phyloP scores from a whole-genome alignment of 345 rosid species.

The Cardiospermum halicacabum region DNA sequence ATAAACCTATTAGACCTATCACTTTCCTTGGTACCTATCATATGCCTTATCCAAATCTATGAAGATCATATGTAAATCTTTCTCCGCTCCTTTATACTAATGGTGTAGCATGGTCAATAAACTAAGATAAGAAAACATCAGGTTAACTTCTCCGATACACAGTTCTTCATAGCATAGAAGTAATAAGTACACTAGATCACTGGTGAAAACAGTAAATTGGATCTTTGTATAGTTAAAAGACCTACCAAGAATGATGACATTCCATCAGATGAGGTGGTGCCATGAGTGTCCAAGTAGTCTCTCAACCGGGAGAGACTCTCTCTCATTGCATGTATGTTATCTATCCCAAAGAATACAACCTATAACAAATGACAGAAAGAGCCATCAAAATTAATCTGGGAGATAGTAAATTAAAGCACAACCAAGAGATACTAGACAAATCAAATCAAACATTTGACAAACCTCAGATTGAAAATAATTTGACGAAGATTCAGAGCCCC shows the following conservation, averaged over 20 bases:
- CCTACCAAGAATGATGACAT: conserved; percentile 92
- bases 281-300: conserved; percentile 95
- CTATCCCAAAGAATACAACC: conserved; percentile 97
- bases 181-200: not conserved
- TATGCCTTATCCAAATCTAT: no score
- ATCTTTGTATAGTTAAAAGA: conserved; percentile 8
- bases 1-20: no score
- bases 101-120: not conserved
- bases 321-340: conserved; percentile 98
- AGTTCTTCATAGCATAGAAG: not conserved
- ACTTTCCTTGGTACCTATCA: no score
- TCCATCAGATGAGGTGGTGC: conserved; percentile 94
- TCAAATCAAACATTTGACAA: conserved; percentile 30
- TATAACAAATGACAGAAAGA: conserved; percentile 21
- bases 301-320: conserved; percentile 95
- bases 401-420: conserved; percentile 11
- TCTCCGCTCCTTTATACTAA: not conserved
- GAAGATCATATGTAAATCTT: no score
- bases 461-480: conserved; percentile 97
- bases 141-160: not conserved
- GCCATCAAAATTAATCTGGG: conserved; percentile 15
- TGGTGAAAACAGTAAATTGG: not conserved
- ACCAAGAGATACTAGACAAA: conserved; percentile 18
- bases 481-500: conserved; percentile 98
- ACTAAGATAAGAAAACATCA: not conserved